These are phyloP conservation scores for Plasmodium coatneyi DNA, from an alignment of 169 alveolate species.

Conservation along the genomic window DNA sequence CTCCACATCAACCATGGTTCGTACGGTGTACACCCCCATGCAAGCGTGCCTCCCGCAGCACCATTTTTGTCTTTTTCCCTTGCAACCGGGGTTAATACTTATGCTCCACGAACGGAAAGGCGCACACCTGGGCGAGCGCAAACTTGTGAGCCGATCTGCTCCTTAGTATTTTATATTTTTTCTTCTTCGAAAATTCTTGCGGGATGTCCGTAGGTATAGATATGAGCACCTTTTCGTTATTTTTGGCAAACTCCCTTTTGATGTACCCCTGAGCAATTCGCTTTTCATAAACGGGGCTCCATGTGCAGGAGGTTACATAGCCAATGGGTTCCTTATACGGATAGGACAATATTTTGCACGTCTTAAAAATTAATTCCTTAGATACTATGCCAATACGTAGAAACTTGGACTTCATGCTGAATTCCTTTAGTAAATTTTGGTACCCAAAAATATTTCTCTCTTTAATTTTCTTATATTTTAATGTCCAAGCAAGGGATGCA, in stretches of 20 bases:
- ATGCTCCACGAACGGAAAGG: conserved; percentile 61
- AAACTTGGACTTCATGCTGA: conserved; percentile 44
- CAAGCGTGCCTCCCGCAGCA: not conserved
- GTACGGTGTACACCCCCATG: not conserved
- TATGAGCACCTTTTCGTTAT: conserved; percentile 65
- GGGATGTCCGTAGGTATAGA: conserved; percentile 72
- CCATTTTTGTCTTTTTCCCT: not conserved
- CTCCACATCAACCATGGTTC: not conserved
- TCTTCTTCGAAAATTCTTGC: conserved; percentile 57
- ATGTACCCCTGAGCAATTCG: conserved; percentile 74
- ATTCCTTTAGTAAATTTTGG: conserved; percentile 64
- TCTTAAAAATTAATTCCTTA: conserved; percentile 66
- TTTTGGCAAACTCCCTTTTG: conserved; percentile 75
- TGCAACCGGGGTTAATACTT: conserved; percentile 12
- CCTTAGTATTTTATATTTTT: conserved; percentile 65
- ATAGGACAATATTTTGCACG: conserved; percentile 71
- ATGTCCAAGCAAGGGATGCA: conserved; percentile 83
- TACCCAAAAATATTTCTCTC: conserved; percentile 78
- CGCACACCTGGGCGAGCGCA: conserved; percentile 71
- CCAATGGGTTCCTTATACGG: conserved; percentile 73
- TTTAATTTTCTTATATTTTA: conserved; percentile 79
- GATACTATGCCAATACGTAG: conserved; percentile 61
- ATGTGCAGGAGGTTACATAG: conserved; percentile 70
- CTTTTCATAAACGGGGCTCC: conserved; percentile 73
- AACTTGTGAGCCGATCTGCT: conserved; percentile 70